Evolutionary conservation across 1,139 yeast genomes (phyloP).

Genomic region (Pichia sp.): DNA sequence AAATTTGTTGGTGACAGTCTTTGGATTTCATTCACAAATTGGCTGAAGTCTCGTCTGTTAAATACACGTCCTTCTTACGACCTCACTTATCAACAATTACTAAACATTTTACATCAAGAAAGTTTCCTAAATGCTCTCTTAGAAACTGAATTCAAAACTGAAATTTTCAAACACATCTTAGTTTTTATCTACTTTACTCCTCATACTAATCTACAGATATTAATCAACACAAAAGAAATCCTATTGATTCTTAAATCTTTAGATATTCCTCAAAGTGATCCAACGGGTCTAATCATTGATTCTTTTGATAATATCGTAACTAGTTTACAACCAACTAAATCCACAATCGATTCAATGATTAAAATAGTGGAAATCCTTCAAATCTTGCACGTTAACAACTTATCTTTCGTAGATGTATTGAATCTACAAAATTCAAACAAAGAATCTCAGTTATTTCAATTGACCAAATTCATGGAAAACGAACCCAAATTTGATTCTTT

Average conservation of each 20-base stretch:
- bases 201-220: constrained; percentile 19
- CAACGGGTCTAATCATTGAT: background rate
- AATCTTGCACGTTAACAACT: constrained; percentile 36
- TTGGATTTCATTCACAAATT: constrained; percentile 18
- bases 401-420: constrained; percentile 34
- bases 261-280: constrained; percentile 3
- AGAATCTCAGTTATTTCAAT: constrained; percentile 18
- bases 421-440: constrained; percentile 28
- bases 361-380: constrained; percentile 36
- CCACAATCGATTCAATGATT: constrained; percentile 18
- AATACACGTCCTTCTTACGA: constrained; percentile 6
- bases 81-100: constrained; percentile 11
- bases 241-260: constrained; percentile 16
- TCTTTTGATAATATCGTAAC: constrained; percentile 3
- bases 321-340: constrained; percentile 1
- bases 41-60: constrained; percentile 18
- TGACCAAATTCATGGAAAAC: constrained; percentile 19
- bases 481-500: constrained; percentile 27
- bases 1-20: constrained; percentile 11
- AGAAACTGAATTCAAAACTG: background rate
- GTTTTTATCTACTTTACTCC: constrained; percentile 22
- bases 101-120: constrained; percentile 20
- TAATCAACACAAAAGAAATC: constrained; percentile 23
- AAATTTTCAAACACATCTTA: constrained; percentile 17
- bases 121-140: constrained; percentile 10